Percentiles rank a stretch among this genome's conserved stretches.
Conservation (phyloP, 2,329 filamentous ascomycete species). For the Colletotrichum tabaci region DNA sequence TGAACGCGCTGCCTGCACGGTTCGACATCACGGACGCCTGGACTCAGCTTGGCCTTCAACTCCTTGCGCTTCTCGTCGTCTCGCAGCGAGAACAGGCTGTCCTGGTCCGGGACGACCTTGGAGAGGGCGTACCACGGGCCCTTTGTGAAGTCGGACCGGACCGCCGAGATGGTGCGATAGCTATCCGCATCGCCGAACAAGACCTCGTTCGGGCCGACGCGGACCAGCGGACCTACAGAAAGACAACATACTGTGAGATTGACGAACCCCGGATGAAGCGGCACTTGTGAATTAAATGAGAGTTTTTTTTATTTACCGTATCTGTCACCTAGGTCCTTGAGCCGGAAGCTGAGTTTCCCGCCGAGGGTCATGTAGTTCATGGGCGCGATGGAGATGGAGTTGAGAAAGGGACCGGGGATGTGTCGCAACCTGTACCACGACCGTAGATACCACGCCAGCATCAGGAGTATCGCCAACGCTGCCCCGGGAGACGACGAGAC, state of each 20-base stretch:
- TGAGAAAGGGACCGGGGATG: slow-evolving; percentile 51
- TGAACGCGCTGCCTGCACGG: no score
- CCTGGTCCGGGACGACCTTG: slow-evolving; percentile 34
- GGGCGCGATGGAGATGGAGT: slow-evolving; percentile 50
- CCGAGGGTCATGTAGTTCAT: slow-evolving; percentile 43
- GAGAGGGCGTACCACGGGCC: slow-evolving; percentile 41
- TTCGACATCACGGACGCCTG: slow-evolving; percentile 21
- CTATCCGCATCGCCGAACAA: slow-evolving; percentile 41
- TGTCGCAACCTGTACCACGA: slow-evolving; percentile 52
- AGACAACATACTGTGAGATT: slow-evolving; percentile 44
- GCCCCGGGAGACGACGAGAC: no score
- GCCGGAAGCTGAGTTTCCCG: slow-evolving; percentile 26
- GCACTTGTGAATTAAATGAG: no score
- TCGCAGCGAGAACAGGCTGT: slow-evolving; percentile 42
- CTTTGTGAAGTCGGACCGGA: slow-evolving; percentile 39
- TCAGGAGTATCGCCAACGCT: background rate
- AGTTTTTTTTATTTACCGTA: slow-evolving; percentile 11
- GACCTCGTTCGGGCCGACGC: slow-evolving; percentile 44
- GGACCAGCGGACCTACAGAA: slow-evolving; percentile 42
- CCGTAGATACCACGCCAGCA: slow-evolving; percentile 4
- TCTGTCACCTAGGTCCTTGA: slow-evolving; percentile 33
- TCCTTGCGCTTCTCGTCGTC: slow-evolving; percentile 41
- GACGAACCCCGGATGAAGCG: slow-evolving; percentile 26
- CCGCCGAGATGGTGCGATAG: slow-evolving; percentile 31
- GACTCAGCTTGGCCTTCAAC: slow-evolving; percentile 40